Base-by-base conservation (phyloP, 2,329 filamentous ascomycete genomes). In the Cladosporium sphaerospermum region DNA sequence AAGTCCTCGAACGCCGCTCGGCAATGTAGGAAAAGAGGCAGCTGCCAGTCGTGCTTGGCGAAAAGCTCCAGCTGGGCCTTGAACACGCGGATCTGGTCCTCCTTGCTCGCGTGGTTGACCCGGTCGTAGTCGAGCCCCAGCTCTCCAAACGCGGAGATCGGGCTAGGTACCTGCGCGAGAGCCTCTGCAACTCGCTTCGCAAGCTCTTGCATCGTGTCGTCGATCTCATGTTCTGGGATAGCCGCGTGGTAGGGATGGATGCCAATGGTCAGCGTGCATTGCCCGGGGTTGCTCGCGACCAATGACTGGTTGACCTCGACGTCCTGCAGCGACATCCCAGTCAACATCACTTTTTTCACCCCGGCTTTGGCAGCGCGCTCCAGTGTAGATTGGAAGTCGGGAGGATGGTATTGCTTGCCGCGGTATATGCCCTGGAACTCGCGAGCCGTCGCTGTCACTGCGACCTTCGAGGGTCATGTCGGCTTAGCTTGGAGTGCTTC, bases 391-490 rank as follows among this genome's bases (percentile, higher is more conserved):
- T 61, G 56, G 52, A 78, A 74, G 55, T 78, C 76, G 1, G 72
- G 63, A 3, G 68, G 62, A 45, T 78, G 76, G 47, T 75, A 74
- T 54, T 75, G 69, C 55, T 78, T 78, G 55, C 69, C 69, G 6
- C 76, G 72, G 55, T 79, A 79, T 52, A 75, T 68, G 11, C 76
- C 77, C n/a, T 72, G 69, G 52, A 78, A 78, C 54, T 79, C 73
- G 8, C 61, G 59, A 14, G 65, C 64, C 13, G 65, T 68, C 41
- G 64, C 64, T 32, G 67, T 68, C 4, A 67, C 62, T 42, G 66
- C 66, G 52, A 68, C 63, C 66, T 67, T 41, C 8, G n/a, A 14
- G n/a, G 36, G 36, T 9, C 13, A 36, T 36, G 32, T 51, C 19
- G 44, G 40, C 33, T 39, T 39, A 39, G 36, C 9, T 11, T 31